phyloP scores from a whole-genome alignment of 352 stramenopile genomes.

The Thraustochytrium striatum region DNA sequence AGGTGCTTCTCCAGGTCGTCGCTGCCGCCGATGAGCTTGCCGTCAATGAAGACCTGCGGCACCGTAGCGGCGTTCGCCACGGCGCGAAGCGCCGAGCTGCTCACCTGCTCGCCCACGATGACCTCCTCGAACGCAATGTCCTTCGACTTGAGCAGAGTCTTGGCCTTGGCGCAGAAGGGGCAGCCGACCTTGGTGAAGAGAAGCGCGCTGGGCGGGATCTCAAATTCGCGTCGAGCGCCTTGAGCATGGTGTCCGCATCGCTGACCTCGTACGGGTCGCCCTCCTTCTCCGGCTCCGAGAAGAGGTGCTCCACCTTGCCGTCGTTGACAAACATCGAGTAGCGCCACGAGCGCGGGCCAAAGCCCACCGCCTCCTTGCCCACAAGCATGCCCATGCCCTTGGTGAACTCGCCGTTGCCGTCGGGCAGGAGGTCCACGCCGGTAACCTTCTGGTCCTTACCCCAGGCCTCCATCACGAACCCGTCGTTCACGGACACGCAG shows the following conservation, averaged over 20 bases:
- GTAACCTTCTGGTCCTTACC: slow-evolving; percentile 23
- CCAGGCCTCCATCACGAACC: slow-evolving; percentile 47
- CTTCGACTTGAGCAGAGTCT: too few relatives aligned
- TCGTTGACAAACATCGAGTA: slow-evolving; percentile 48
- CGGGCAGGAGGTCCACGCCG: slow-evolving; percentile 37
- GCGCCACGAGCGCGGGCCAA: slow-evolving; percentile 47
- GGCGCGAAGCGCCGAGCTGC: too few relatives aligned
- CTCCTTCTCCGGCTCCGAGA: slow-evolving; percentile 8
- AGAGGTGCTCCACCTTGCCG: slow-evolving; percentile 41
- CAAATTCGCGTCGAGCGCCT: neutral
- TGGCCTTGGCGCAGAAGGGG: neutral
- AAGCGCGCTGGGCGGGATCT: neutral
- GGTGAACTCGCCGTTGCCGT: slow-evolving; percentile 46
- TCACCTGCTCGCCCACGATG: too few relatives aligned
- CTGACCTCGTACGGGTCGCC: neutral
- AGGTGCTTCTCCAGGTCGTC: too few relatives aligned
- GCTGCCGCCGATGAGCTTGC: too few relatives aligned
- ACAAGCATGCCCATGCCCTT: neutral
- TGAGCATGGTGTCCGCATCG: neutral
- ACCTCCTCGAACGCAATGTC: too few relatives aligned
- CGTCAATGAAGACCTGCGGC: too few relatives aligned
- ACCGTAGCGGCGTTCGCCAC: too few relatives aligned
- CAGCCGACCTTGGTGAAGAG: neutral
- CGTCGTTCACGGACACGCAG: slow-evolving; percentile 52
- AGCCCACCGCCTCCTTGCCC: neutral